Percentiles rank a stretch among this genome's conserved stretches.
phyloP scores from a whole-genome alignment of 192 early-diverging fungal species.

The Umbelopsis sp. region DNA sequence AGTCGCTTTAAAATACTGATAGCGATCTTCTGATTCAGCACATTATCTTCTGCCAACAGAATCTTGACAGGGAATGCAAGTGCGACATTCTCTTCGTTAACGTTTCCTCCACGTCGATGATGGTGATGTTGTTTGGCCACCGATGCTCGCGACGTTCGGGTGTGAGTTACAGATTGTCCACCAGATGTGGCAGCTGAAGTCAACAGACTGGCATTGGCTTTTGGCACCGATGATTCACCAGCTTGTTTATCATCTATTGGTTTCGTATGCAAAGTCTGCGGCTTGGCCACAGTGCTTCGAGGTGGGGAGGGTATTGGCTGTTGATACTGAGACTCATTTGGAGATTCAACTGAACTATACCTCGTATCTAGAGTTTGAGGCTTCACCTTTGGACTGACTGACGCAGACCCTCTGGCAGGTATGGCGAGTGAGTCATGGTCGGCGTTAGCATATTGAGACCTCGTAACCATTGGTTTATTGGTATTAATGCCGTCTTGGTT shows the following conservation, averaged over 20 bases:
- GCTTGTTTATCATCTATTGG: not conserved
- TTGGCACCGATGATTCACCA: not conserved
- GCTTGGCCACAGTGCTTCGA: not conserved
- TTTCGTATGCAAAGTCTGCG: not conserved
- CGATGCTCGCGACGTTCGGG: slow-evolving; percentile 7
- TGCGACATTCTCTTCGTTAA: slow-evolving; percentile 34
- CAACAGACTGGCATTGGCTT: not conserved
- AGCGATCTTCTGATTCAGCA: slow-evolving; percentile 59
- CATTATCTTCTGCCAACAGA: slow-evolving; percentile 43
- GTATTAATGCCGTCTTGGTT: too few relatives aligned
- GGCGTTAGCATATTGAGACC: too few relatives aligned
- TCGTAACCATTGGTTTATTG: too few relatives aligned
- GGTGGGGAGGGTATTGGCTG: not conserved
- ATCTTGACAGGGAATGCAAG: slow-evolving; percentile 35
- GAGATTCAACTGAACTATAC: not conserved
- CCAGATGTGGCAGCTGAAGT: not conserved
- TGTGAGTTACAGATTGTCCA: not conserved
- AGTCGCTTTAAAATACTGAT: slow-evolving; percentile 54
- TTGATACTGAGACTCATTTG: not conserved
- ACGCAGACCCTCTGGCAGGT: too few relatives aligned
- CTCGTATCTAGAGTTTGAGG: not conserved
- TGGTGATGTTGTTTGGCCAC: slow-evolving; percentile 22
- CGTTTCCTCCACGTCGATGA: slow-evolving; percentile 8
- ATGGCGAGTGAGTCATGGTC: too few relatives aligned
- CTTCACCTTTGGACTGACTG: not conserved